A percentile compares a stretch with the other conserved stretches of the same genome.
Evolutionary conservation across 371 early-diverging fungal genomes (phyloP).

Genomic region (Syncephalastrum monosporum): DNA sequence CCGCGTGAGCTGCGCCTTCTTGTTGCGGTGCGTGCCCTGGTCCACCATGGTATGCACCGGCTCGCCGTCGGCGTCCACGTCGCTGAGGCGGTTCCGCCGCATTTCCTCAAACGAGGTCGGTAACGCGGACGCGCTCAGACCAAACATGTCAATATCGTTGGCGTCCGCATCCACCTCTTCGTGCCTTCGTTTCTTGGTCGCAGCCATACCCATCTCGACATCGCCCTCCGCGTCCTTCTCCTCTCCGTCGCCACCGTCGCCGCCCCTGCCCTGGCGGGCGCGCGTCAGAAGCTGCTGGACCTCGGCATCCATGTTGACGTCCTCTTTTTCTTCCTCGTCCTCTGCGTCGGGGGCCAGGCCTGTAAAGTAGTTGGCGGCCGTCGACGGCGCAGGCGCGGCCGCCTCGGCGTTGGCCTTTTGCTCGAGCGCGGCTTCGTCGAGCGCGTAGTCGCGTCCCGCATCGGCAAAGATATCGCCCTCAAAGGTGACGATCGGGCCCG

Average conservation of each 20-base stretch:
- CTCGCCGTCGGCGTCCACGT: constrained; percentile 47
- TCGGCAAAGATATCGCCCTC: constrained; percentile 89
- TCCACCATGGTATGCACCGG: constrained; percentile 55
- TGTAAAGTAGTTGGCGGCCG: constrained; percentile 23
- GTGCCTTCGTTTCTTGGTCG: constrained; percentile 10
- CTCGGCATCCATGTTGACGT: constrained; percentile 24
- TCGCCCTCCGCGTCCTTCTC: not conserved
- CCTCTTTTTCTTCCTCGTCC: constrained; percentile 23
- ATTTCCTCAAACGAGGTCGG: constrained; percentile 50
- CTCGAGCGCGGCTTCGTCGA: constrained; percentile 38
- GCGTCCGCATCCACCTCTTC: constrained; percentile 36
- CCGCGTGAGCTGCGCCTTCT: constrained; percentile 65
- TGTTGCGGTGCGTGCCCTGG: constrained; percentile 68
- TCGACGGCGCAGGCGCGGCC: constrained; percentile 7
- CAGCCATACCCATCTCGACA: not conserved
- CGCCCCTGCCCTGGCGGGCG: no score
- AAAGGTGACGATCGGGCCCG: constrained; percentile 24
- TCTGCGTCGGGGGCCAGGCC: constrained; percentile 14
- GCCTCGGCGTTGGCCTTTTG: not conserved
- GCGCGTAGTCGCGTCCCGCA: constrained; percentile 75
- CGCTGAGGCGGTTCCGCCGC: constrained; percentile 23
- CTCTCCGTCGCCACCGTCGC: not conserved
- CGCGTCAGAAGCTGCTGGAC: not conserved
- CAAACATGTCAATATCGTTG: constrained; percentile 49
- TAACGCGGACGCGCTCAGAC: constrained; percentile 38